Evolutionary conservation across 306 rosid genomes (phyloP).

Genomic region (Medicago ruthenica): DNA sequence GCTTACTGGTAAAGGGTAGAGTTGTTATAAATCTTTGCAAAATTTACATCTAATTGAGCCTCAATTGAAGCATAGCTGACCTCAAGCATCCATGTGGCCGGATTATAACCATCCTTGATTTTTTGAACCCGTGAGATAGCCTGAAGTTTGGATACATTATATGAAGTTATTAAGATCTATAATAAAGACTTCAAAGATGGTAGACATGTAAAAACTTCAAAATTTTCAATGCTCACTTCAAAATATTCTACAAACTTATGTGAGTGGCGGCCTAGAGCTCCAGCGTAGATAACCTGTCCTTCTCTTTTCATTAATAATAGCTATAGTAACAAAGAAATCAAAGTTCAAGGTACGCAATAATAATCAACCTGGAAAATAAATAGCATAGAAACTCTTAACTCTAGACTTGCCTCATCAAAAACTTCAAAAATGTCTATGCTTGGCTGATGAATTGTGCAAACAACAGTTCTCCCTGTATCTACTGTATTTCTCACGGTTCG

Average conservation of each 20-base stretch:
- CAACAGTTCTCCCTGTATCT: conserved; percentile 50
- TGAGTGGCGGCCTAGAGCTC: conserved; percentile 57
- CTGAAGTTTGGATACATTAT: conserved; percentile 39
- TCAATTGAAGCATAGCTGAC: conserved; percentile 57
- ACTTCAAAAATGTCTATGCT: conserved; percentile 51
- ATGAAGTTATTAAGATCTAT: not conserved
- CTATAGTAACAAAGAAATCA: conserved; percentile 39
- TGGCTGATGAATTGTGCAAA: conserved; percentile 54
- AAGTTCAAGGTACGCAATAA: conserved; percentile 26
- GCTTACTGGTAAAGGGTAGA: conserved; percentile 64
- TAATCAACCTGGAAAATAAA: not conserved
- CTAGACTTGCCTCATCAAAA: conserved; percentile 49
- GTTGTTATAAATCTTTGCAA: conserved; percentile 59
- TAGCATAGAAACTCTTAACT: not conserved
- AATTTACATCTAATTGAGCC: conserved; percentile 59
- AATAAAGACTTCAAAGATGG: not conserved
- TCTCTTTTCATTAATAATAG: conserved; percentile 60
- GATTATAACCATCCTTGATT: conserved; percentile 71
- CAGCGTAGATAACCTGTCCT: conserved; percentile 57
- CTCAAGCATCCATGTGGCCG: conserved; percentile 86
- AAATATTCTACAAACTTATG: conserved; percentile 43
- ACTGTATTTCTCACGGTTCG: conserved; percentile 47
- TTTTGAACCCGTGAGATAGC: conserved; percentile 64
- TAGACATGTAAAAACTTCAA: not conserved
- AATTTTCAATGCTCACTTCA: conserved; percentile 35